Evolutionary conservation across 1,284 basidiomycete species (phyloP).

Genomic region (Ganoderma lucidum): DNA sequence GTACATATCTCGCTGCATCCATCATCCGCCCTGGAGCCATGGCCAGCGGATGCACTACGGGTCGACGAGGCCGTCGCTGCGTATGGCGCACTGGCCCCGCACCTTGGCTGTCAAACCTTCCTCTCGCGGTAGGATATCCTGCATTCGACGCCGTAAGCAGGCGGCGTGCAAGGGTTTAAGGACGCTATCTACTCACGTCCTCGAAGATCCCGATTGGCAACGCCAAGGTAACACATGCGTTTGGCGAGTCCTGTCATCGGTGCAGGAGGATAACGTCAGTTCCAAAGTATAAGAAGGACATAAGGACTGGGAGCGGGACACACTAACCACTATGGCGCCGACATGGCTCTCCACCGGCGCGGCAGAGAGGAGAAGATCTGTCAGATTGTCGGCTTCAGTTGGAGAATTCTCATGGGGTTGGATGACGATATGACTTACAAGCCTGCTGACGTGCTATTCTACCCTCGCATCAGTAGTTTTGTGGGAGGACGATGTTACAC

Average conservation of each 20-base stretch:
- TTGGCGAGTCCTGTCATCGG: conserved; percentile 69
- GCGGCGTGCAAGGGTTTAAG: background rate
- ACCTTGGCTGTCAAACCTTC: conserved; percentile 64
- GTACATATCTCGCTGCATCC: background rate
- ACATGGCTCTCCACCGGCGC: conserved; percentile 82
- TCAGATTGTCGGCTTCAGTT: background rate
- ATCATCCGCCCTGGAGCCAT: background rate
- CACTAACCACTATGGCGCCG: conserved; percentile 72
- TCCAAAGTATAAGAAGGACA: too few species aligned
- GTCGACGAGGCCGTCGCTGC: conserved; percentile 67
- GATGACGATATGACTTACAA: conserved; percentile 50
- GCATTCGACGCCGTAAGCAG: background rate
- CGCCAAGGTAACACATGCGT: conserved; percentile 78
- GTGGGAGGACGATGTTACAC: conserved; percentile 34
- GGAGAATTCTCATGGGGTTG: conserved; percentile 12
- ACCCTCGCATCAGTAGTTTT: background rate
- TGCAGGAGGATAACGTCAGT: background rate
- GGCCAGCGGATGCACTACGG: background rate
- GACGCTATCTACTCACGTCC: conserved; percentile 51
- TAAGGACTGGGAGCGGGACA: background rate
- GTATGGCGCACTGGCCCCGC: conserved; percentile 72
- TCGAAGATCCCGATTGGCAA: conserved; percentile 80
- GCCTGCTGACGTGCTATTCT: conserved; percentile 72
- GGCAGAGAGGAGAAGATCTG: conserved; percentile 75
- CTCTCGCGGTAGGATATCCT: conserved; percentile 72